Evolutionary conservation across 768 basidiomycete genomes (phyloP), one percentile per base, ranked within the genome.

Genomic region (Suillus spraguei): DNA sequence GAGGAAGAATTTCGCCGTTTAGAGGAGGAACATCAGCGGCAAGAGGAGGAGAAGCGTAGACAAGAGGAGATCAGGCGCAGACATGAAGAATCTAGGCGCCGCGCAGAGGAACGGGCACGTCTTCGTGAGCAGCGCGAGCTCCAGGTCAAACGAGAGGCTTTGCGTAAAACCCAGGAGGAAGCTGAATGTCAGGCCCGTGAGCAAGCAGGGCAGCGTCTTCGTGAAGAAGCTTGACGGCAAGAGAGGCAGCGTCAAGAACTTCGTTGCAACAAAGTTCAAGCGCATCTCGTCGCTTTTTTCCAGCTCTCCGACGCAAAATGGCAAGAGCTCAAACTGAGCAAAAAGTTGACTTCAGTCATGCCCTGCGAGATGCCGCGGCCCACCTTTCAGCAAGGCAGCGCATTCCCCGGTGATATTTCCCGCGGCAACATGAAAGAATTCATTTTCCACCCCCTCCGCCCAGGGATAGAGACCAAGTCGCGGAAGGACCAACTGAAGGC

Each of bases 331-430:
- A 76, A 73, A 62, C 64, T 63, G 6, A 68, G 32, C 39, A 60
- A 63, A 16, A n/a, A 56, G 1, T 35, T 71, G 0, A 63, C 78
- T 7, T 63, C 56, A 1, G 64, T 75, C 61, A 22, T 67, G 11
- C 76, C 78, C 63, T 54, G 52, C 28, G 71, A 80, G 58, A 64
- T 85, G 59, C 83, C 83, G 11, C 84, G 83, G 83, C 82, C 84
- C 0, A 60, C 78, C 38, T 69, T 83, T 20, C 46, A 59, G 24
- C 22, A 69, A 20, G 66, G 72, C 33, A 55, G 49, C 3, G 63
- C 67, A 33, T 60, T 60, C 28, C 66, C 63, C 11, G 70, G 68
- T 2, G 72, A 79, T n/a, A 75, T 85, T 66, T 78, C 80, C 2
- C 56, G 65, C 28, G 68, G 74, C 11, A 69, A 60, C 20, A 70